Evolutionary conservation across 2,329 filamentous ascomycete species (phyloP), one percentile per base, ranked within the genome.

Genomic region (Fusarium sublunatum): DNA sequence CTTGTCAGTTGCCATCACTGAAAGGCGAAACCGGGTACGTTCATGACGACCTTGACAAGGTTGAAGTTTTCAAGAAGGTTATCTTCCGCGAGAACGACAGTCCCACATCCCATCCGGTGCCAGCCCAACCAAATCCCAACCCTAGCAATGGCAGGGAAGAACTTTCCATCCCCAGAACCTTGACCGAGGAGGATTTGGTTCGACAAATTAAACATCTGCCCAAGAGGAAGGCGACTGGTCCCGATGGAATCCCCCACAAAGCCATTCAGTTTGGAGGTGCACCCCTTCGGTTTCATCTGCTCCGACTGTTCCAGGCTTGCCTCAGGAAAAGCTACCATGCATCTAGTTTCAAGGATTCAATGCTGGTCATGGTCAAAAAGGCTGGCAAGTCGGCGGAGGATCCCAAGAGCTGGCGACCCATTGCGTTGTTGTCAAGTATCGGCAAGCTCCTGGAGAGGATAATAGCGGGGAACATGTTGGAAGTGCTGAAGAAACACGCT

Each of bases 381-480:
- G 7, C 19, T 3, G 46, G 38, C 3, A 60, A 49, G 29, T 4
- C 31, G 3, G n/a, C 31, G 1, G 5, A 51, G 1, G 3, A 13
- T 9, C 46, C 56, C 11, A 48, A 57, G 12, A 50, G 36, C 15
- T 62, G 43, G 9, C 43, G 59, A 12, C 51, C 59, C 6, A 57
- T 62, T n/a, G 39, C 51, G 3, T 38, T 62, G 12, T 19, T 62
- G 10, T 47, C 51, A 2, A 25, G 29, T 31, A 11, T 60, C 2
- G 51, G 56, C 10, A 62, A 62, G 50, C 22, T 62, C 6, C 39
- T 52, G 5, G 47, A 60, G 35, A 60, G 43, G 59, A 44, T 60
- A 7, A n/a, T 62, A 13, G 36, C 51, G 9, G 12, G 40, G 6
- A 38, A 36, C 10, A 32, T 46, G 15, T 26, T 60, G 19, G 22